A percentile compares a stretch with the other conserved stretches of the same genome.
These are phyloP conservation scores for Castanospermum australe DNA, from an alignment of 306 rosid genomes.

Conservation along the genomic window DNA sequence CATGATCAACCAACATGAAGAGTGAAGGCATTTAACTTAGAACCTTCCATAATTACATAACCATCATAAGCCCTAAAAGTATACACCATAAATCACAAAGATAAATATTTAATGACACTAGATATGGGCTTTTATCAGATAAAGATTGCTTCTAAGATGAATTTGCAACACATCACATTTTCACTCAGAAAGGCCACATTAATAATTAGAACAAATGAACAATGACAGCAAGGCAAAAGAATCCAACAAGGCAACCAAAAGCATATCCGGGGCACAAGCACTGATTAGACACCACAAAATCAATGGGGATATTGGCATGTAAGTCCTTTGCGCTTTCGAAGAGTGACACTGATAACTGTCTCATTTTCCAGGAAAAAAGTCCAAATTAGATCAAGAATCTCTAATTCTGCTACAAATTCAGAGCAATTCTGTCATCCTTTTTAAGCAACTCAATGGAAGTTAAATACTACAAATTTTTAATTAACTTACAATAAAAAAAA, in stretches of 20 bases:
- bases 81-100: not conserved
- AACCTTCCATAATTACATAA: not conserved
- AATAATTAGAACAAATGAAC: too few species aligned
- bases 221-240: not conserved
- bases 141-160: not conserved
- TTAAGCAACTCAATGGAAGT: too few species aligned
- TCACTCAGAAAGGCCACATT: not conserved
- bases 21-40: not conserved
- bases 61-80: too few species aligned
- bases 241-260: not conserved
- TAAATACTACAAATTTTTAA: too few species aligned
- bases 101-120: not conserved
- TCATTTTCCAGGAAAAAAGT: not conserved
- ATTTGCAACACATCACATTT: not conserved
- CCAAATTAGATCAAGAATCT: not conserved
- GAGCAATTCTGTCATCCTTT: not conserved
- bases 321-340: not conserved
- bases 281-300: not conserved
- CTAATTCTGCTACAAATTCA: not conserved
- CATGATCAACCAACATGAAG: slow-evolving; percentile 22
- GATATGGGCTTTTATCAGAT: not conserved
- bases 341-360: not conserved
- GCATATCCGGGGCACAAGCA: not conserved
- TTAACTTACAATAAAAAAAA: too few species aligned
- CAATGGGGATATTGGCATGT: not conserved